Percentiles rank a stretch among this genome's conserved stretches.
These are phyloP conservation scores for Colletotrichum chrysophilum DNA, from an alignment of 2,329 filamentous ascomycete genomes.

Conservation along the genomic window DNA sequence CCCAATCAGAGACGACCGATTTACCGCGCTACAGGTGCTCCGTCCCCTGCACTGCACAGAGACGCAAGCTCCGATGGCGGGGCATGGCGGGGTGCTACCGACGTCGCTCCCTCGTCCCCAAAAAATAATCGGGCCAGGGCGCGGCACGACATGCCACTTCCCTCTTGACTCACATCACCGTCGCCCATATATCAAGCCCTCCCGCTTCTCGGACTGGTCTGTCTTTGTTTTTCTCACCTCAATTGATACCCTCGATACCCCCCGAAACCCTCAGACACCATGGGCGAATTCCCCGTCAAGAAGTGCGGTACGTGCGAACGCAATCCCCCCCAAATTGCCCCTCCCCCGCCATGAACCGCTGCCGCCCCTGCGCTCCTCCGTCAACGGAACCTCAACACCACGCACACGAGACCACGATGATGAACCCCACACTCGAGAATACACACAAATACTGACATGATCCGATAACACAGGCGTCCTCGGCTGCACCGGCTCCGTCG, in stretches of 20 bases:
- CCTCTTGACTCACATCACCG: slow-evolving; percentile 21
- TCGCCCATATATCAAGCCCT: neutral
- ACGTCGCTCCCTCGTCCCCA: slow-evolving; percentile 8
- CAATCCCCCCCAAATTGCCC: neutral
- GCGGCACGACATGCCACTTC: slow-evolving; percentile 5
- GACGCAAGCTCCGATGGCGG: slow-evolving; percentile 22
- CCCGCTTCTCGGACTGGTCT: neutral
- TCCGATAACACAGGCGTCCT: slow-evolving; percentile 65
- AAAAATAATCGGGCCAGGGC: slow-evolving; percentile 6
- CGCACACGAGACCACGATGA: neutral
- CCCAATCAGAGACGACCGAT: neutral
- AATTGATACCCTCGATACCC: slow-evolving; percentile 1
- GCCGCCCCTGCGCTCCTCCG: neutral
- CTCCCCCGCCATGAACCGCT: slow-evolving; percentile 14
- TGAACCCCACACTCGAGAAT: neutral
- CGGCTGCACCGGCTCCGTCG: slow-evolving; percentile 91
- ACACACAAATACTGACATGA: neutral
- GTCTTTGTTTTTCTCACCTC: neutral
- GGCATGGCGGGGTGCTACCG: slow-evolving; percentile 24
- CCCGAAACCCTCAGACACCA: neutral
- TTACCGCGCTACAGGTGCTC: neutral
- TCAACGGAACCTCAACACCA: neutral
- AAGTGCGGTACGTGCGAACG: slow-evolving; percentile 57
- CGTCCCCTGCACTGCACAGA: neutral
- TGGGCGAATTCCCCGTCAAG: slow-evolving; percentile 57